phyloP scores from a whole-genome alignment of 371 early-diverging fungal species.

The Dinochytrium kinnereticum region DNA sequence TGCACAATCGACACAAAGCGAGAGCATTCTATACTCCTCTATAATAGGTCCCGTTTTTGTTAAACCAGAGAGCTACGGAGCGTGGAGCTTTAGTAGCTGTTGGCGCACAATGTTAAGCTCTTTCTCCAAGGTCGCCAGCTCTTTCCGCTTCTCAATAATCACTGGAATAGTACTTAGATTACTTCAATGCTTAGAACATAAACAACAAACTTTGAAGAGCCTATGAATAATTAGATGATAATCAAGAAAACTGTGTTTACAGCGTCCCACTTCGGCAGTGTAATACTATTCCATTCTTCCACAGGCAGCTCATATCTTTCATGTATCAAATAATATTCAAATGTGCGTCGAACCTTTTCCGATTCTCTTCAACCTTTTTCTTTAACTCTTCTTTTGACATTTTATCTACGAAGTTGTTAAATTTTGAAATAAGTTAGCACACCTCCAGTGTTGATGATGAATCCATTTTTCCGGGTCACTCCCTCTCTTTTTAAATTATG shows the following conservation, averaged over 20 bases:
- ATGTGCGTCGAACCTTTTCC: no score
- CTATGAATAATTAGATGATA: neutral
- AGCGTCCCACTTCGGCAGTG: slow-evolving; percentile 54
- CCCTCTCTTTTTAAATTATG: slow-evolving; percentile 82
- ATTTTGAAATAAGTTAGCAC: neutral
- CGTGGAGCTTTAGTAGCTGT: neutral
- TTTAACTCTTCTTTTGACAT: slow-evolving; percentile 77
- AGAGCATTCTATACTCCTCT: neutral
- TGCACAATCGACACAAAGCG: neutral
- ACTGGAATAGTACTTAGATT: no score
- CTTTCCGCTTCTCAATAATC: neutral
- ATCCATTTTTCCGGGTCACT: slow-evolving; percentile 86
- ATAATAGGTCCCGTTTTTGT: no score
- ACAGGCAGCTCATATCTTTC: slow-evolving; percentile 70
- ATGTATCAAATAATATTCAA: no score
- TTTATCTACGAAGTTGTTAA: slow-evolving; percentile 50
- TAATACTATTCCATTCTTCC: slow-evolving; percentile 70
- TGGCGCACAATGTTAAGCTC: neutral
- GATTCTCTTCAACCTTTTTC: slow-evolving; percentile 69
- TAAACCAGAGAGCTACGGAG: neutral
- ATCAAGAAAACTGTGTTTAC: slow-evolving; percentile 6
- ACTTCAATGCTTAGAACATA: neutral
- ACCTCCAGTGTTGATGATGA: slow-evolving; percentile 82
- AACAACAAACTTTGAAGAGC: neutral
- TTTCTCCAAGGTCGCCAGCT: neutral